Percentiles rank a stretch among this genome's conserved stretches.
Conservation (phyloP, 1,139 yeast genomes). For the Geotrichum fermentans region DNA sequence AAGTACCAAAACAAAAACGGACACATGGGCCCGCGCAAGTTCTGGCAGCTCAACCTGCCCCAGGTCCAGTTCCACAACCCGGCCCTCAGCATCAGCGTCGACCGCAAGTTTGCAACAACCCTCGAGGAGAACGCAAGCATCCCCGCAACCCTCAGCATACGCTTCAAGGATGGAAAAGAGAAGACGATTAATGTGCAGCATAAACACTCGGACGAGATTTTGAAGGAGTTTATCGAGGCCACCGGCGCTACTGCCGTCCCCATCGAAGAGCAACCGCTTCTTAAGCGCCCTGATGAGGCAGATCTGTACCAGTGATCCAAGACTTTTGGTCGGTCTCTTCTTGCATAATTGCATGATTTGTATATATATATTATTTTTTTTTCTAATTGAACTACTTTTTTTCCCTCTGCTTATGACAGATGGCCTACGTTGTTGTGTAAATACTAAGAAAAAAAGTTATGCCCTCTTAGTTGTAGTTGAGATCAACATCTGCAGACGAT, state of each 20-base stretch:
- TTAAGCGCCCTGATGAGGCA: constrained; percentile 17
- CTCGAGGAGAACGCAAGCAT: constrained; percentile 42
- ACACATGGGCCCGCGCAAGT: constrained; percentile 38
- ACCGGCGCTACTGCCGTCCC: constrained; percentile 39
- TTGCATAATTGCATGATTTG: constrained; percentile 1
- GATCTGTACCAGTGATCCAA: constrained; percentile 11
- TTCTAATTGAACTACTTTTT: not conserved
- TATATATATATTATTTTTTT: constrained; percentile 1
- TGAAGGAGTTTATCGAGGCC: constrained; percentile 37
- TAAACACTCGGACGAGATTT: constrained; percentile 40
- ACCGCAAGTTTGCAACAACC: constrained; percentile 34
- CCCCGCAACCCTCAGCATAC: constrained; percentile 43
- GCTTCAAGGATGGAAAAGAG: constrained; percentile 36
- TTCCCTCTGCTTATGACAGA: not conserved
- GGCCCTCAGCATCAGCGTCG: constrained; percentile 53
- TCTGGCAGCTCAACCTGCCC: constrained; percentile 73
- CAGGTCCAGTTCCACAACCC: constrained; percentile 82
- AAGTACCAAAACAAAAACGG: constrained; percentile 45
- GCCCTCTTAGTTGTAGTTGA: constrained; percentile 14
- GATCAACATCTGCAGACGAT: constrained; percentile 8
- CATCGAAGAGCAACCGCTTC: constrained; percentile 29
- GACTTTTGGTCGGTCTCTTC: no score
- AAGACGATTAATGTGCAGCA: constrained; percentile 40
- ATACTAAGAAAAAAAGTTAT: no score
- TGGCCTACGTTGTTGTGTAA: not conserved